phyloP scores from a whole-genome alignment of 331 rosid genomes.

The Stylosanthes scabra region DNA sequence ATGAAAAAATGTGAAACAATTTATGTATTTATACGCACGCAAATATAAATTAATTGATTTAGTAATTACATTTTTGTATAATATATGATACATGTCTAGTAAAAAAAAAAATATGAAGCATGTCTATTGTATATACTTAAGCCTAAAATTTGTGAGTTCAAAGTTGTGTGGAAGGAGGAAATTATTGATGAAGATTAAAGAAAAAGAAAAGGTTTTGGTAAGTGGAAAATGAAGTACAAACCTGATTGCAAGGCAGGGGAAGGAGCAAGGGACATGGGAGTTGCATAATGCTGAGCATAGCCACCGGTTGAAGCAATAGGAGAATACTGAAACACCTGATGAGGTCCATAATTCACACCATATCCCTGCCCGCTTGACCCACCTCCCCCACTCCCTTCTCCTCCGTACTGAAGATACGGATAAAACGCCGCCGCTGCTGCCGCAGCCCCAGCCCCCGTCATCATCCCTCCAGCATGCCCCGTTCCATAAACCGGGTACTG shows the following conservation, averaged over 20 bases:
- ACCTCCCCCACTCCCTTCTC: constrained; percentile 62
- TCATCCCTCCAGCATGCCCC: constrained; percentile 75
- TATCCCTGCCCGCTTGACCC: constrained; percentile 62
- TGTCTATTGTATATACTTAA: no score
- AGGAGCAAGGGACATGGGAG: constrained; percentile 91
- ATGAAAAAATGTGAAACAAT: no score
- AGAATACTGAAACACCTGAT: constrained; percentile 70
- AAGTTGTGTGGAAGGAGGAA: no score
- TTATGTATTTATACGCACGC: no score
- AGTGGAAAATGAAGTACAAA: constrained; percentile 28
- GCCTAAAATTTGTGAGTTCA: no score
- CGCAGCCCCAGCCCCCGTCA: constrained; percentile 58
- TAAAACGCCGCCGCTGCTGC: constrained; percentile 56
- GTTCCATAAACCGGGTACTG: constrained; percentile 85
- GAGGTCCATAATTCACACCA: constrained; percentile 83
- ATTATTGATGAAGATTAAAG: no score
- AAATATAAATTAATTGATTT: no score
- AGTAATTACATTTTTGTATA: no score
- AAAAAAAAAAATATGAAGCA: no score
- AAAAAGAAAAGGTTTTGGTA: neutral
- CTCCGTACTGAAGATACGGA: constrained; percentile 83
- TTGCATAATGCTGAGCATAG: constrained; percentile 77
- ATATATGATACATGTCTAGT: no score
- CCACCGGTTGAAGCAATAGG: constrained; percentile 72
- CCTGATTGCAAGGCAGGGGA: constrained; percentile 96